Conservation (phyloP, 768 basidiomycete species). For the Mycena alexandri region DNA sequence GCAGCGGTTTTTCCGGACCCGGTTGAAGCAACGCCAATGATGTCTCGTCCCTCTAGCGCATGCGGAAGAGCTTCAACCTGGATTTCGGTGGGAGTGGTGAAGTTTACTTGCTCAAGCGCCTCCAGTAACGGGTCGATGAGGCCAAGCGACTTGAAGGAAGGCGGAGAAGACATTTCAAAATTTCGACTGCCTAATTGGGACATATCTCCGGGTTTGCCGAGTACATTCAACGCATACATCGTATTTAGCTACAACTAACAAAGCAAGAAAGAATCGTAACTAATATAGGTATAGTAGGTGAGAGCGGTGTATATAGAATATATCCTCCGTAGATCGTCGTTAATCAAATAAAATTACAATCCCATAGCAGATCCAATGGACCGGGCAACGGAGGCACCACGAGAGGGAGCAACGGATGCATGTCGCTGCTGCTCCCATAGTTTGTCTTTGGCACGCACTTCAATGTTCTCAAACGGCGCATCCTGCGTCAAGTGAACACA, state of each 20-base stretch:
- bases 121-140: slow-evolving; percentile 91
- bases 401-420: slow-evolving; percentile 47
- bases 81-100: slow-evolving; percentile 91
- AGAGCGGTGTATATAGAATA: slow-evolving; percentile 13
- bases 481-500: slow-evolving; percentile 85
- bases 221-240: neutral
- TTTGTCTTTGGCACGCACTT: slow-evolving; percentile 82
- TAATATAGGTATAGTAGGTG: slow-evolving; percentile 23
- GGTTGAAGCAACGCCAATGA: slow-evolving; percentile 98
- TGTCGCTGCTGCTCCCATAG: slow-evolving; percentile 81
- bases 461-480: slow-evolving; percentile 87
- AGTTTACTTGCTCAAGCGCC: slow-evolving; percentile 85
- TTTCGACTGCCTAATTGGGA: slow-evolving; percentile 2
- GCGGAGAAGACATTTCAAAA: slow-evolving; percentile 41
- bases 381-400: slow-evolving; percentile 54
- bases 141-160: slow-evolving; percentile 86
- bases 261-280: slow-evolving; percentile 14
- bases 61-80: slow-evolving; percentile 87
- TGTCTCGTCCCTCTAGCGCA: slow-evolving; percentile 92
- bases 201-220: neutral
- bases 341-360: slow-evolving; percentile 43
- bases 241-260: slow-evolving; percentile 32
- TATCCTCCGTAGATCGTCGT: slow-evolving; percentile 29
- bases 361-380: slow-evolving; percentile 62
- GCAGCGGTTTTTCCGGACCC: slow-evolving; percentile 99